These are phyloP conservation scores for Erigeron philadelphicus DNA, from an alignment of 140 eudicot species.

Conservation along the genomic window DNA sequence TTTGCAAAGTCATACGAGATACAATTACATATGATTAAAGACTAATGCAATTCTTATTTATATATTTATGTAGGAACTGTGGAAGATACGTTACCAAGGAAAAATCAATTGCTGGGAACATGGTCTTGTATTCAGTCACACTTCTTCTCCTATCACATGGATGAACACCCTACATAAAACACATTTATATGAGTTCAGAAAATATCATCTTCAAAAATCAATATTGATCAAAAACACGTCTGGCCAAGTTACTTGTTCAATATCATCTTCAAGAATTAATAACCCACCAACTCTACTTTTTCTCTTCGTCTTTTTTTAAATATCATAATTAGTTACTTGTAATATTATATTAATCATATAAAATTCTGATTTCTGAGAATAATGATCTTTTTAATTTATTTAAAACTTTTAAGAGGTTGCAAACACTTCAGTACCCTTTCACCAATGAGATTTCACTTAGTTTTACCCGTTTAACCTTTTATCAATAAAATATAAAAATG, in stretches of 20 bases:
- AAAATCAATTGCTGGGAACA: constrained; percentile 94
- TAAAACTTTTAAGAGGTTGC: background rate
- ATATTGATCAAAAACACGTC: background rate
- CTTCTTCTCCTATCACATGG: constrained; percentile 93
- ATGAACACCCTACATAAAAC: constrained; percentile 75
- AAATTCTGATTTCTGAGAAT: background rate
- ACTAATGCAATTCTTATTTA: background rate
- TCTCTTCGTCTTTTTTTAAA: background rate
- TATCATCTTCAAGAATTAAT: background rate
- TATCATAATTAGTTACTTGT: background rate
- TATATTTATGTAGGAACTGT: background rate
- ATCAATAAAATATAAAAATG: background rate
- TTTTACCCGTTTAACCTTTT: constrained; percentile 8
- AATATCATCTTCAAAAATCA: background rate
- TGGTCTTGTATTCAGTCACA: constrained; percentile 57
- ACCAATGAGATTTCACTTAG: background rate
- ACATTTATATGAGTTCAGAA: constrained; percentile 11
- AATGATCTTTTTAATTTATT: background rate
- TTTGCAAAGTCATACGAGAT: background rate
- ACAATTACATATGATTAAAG: background rate
- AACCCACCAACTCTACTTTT: background rate
- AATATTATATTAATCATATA: background rate
- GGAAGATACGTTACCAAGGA: constrained; percentile 66
- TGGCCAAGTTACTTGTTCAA: too few species aligned
- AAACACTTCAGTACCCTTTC: background rate